Base-by-base conservation (phyloP, 208 protist genomes). In the Acanthamoeba triangularis region DNA sequence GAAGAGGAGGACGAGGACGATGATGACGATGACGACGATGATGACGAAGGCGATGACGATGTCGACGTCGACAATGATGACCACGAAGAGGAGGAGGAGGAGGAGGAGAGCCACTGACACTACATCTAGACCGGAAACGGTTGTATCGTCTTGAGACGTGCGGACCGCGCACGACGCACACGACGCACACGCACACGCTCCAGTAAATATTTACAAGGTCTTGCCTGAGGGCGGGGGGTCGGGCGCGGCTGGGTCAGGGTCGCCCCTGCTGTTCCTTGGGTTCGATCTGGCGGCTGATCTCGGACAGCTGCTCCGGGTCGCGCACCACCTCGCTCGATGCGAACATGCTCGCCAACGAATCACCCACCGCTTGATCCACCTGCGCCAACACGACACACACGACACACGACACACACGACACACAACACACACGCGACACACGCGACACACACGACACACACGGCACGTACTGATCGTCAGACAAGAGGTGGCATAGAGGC, bases 251-350 rank as follows among this genome's bases (percentile, higher is more conserved):
- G 37, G 1, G 0, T 54, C 49, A 54, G 49, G 49, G 49, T 54
- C 49, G 49, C 37, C 37, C 37, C 10, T 54, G 49, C 13, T 54
- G 49, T 18, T 54, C 49, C 49, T 54, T 54, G 49, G 69, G 69
- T 44, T 78, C 69, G 69, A 78, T 41, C 33, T 35, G n/a, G 6
- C 69, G 69, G 30, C 69, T 78, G 69, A 78, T 30, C n/a, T 78
- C 69, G 69, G 14, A 20, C 5, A 78, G 37, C 69, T 10, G n/a
- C 69, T 44, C 69, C 11, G 33, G 16, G 69, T 44, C 37, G 33
- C 13, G 4, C 33, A 78, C 37, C 30, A 78, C 30, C 23, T 78
- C 69, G 23, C 23, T 20, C 30, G 69, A 30, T n/a, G 13, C 6
- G 0, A 78, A 1, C 69, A 78, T 78, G 23, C 23, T 11, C n/a